Conservation (phyloP, 139 green algal genomes). For the Yamagishiella unicocca region DNA sequence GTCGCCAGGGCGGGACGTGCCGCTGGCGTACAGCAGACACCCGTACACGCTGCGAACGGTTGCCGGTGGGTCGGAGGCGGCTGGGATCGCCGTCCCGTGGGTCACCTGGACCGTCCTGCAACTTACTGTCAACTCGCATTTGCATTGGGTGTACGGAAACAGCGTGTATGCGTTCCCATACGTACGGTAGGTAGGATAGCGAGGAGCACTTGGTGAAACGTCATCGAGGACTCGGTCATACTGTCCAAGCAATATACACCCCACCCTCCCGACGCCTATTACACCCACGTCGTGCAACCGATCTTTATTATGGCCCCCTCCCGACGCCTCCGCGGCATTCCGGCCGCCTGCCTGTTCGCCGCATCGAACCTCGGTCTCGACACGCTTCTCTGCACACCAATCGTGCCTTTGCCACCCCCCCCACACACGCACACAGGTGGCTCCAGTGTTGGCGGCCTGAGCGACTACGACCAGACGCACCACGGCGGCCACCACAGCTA, state of each 20-base stretch:
- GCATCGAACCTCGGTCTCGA: neutral
- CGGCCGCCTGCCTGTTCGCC: neutral
- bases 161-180: neutral
- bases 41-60: constrained; percentile 55
- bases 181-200: neutral
- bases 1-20: constrained; percentile 30
- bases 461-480: constrained; percentile 34
- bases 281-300: too few relatives aligned
- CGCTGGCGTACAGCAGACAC: constrained; percentile 43
- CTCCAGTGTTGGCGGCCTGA: constrained; percentile 22
- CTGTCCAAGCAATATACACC: too few relatives aligned
- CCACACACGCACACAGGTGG: too few relatives aligned
- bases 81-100: neutral
- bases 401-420: neutral
- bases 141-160: neutral
- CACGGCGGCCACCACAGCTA: constrained; percentile 9
- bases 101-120: neutral
- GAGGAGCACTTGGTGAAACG: neutral
- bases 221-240: too few relatives aligned
- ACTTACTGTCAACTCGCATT: neutral
- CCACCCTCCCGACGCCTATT: too few relatives aligned
- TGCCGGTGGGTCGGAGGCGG: neutral
- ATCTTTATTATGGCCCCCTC: too few relatives aligned
- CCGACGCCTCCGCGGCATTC: neutral
- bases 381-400: neutral